phyloP scores from a whole-genome alignment of 805 yeast species.

The Kazachstania viticola region DNA sequence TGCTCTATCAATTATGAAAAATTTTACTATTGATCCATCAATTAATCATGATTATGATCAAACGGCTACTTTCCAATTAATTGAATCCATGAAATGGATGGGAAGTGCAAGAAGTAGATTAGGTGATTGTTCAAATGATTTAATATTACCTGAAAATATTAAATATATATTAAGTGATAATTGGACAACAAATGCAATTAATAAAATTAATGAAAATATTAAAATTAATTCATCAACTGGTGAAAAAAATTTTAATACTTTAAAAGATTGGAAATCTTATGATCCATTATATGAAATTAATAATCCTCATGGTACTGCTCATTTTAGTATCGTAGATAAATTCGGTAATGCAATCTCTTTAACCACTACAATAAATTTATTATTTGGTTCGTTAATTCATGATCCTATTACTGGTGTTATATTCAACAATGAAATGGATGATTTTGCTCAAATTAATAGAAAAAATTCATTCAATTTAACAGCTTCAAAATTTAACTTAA shows the following conservation, averaged over 20 bases:
- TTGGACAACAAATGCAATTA: conserved; percentile 46
- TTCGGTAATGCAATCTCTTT: conserved; percentile 69
- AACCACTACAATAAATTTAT: conserved; percentile 79
- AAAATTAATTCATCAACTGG: neutral
- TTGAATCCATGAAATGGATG: conserved; percentile 92
- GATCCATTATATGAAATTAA: conserved; percentile 66
- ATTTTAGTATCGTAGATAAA: conserved; percentile 67
- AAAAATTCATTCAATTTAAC: conserved; percentile 69
- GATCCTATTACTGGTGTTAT: conserved; percentile 76
- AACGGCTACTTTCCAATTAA: conserved; percentile 48
- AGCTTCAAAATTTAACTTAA: conserved; percentile 72
- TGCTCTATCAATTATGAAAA: conserved; percentile 57
- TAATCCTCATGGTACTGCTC: conserved; percentile 88
- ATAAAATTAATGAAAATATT: conserved; percentile 38
- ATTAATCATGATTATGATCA: conserved; percentile 35
- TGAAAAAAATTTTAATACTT: conserved; percentile 31
- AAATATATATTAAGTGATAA: conserved; percentile 34
- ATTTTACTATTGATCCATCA: conserved; percentile 31
- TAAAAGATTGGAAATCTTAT: conserved; percentile 57
- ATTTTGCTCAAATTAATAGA: conserved; percentile 62
- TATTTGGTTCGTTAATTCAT: conserved; percentile 74
- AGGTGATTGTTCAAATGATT: conserved; percentile 45
- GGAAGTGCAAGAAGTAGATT: conserved; percentile 75
- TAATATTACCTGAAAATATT: conserved; percentile 27
- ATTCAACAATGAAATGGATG: conserved; percentile 89